Evolutionary conservation across 345 rosid species (phyloP).

Genomic region (Camelina sativa): DNA sequence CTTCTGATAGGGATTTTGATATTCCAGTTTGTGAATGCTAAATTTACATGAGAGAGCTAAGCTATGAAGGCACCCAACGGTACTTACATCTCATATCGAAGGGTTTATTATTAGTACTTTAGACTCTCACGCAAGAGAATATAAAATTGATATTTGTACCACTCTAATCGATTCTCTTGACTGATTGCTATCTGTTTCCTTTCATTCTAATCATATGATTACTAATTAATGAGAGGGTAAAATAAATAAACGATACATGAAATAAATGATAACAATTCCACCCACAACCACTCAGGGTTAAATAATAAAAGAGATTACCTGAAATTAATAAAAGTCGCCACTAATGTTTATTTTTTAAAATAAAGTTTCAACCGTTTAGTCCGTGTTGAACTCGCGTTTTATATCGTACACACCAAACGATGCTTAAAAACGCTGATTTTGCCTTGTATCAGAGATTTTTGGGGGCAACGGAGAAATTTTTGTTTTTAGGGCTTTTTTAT

Average conservation of each 20-base stretch:
- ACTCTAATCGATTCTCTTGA: not conserved
- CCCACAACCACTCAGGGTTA: not conserved
- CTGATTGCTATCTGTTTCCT: not conserved
- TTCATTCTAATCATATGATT: not conserved
- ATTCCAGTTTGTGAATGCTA: conserved; percentile 35
- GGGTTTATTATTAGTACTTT: not conserved
- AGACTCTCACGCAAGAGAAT: not conserved
- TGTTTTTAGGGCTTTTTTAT: conserved; percentile 5
- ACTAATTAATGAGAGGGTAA: too few relatives aligned
- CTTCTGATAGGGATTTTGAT: conserved; percentile 35
- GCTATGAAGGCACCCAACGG: conserved; percentile 8
- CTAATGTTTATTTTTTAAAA: not conserved
- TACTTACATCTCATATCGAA: not conserved
- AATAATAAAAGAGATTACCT: not conserved
- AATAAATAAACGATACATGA: too few relatives aligned
- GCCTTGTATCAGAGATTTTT: conserved; percentile 14
- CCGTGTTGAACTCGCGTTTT: conserved; percentile 68
- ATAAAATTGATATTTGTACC: not conserved
- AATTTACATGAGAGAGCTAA: conserved; percentile 34
- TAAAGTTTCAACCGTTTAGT: conserved; percentile 52
- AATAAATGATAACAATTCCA: not conserved
- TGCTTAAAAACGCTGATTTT: conserved; percentile 38
- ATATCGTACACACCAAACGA: conserved; percentile 39
- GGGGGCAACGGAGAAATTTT: conserved; percentile 10
- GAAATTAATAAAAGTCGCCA: conserved; percentile 5